Conservation (phyloP, 1,284 basidiomycete genomes). For the Cystobasidiaceae sp. region DNA sequence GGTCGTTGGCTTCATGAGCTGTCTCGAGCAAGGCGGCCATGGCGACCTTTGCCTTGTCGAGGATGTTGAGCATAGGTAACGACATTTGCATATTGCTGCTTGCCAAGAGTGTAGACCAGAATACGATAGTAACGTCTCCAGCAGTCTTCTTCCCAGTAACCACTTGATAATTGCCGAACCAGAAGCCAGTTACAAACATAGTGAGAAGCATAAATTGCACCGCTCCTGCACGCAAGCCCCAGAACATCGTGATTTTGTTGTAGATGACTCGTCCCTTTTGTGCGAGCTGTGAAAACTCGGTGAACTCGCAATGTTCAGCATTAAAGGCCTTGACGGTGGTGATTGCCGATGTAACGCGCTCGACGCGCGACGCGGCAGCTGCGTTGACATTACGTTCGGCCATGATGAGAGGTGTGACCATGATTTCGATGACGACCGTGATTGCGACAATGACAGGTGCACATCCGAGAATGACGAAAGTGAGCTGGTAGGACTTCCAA, state of each 20-base stretch:
- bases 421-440: slow-evolving; percentile 65
- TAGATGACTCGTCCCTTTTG: slow-evolving; percentile 53
- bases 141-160: slow-evolving; percentile 61
- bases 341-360: slow-evolving; percentile 72
- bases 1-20: slow-evolving; percentile 47
- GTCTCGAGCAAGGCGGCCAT: slow-evolving; percentile 67
- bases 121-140: slow-evolving; percentile 85
- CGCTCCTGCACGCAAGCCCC: slow-evolving; percentile 66
- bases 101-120: slow-evolving; percentile 91
- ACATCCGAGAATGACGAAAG: slow-evolving; percentile 83
- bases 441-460: slow-evolving; percentile 76
- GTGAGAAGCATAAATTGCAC: slow-evolving; percentile 74
- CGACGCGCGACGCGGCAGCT: slow-evolving; percentile 68
- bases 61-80: slow-evolving; percentile 68
- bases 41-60: slow-evolving; percentile 81
- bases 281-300: slow-evolving; percentile 54
- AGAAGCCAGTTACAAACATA: slow-evolving; percentile 96
- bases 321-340: slow-evolving; percentile 95
- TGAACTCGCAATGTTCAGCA: slow-evolving; percentile 61
- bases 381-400: slow-evolving; percentile 65
- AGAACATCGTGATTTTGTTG: slow-evolving; percentile 58
- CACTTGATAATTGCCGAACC: slow-evolving; percentile 87
- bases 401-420: slow-evolving; percentile 61
- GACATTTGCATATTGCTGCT: slow-evolving; percentile 78
- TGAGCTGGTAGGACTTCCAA: slow-evolving; percentile 69